Evolutionary conservation across 345 rosid genomes (phyloP), one percentile per base, ranked within the genome.

Genomic region (Gossypium anomalum): DNA sequence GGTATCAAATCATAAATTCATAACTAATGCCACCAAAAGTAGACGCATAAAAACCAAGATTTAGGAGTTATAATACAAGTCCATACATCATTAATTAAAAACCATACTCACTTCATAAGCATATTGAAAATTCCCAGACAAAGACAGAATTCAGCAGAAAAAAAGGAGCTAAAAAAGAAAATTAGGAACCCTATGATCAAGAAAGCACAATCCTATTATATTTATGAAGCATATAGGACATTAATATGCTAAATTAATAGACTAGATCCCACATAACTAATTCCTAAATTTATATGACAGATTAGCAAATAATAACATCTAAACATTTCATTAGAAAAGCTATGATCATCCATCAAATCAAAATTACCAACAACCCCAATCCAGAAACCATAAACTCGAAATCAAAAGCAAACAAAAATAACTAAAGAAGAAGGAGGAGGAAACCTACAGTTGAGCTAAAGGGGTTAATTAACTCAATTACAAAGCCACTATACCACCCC

Each of bases 191-290:
- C 60, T 7, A 23, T 49, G 53, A 82, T 67, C 74, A 77, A 66
- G 68, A 58, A 76, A 43, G 52, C 75, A 64, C 79, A 73, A 25
- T 58, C 34, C 59, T 47, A 19, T 57, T 64, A 60, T 11, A 76
- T 56, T 74, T 17, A 74, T 20, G 60, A 58, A 67, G 67, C 71
- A 23, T 34, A 70, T 19, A 25, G 3, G 38, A 68, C 48, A 22
- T 34, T 9, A 58, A 63, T 51, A 49, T 49, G 75, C 47, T 38
- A 56, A 71, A 70, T 67, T 72, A 74, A 79, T 67, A 75, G 49
- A 79, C 75, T 77, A 79, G 86, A 84, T 84, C 86, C 79, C 73
- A 67, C 22, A 44, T n/a, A 19, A 73, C 41, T 51, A 41, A 76
- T 78, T 67, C 63, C 75, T 47, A 69, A 75, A 62, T 29, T 75